Evolutionary conservation across 371 early-diverging fungal genomes (phyloP), one percentile per base, ranked within the genome.

Genomic region (Zychaea mexicana): DNA sequence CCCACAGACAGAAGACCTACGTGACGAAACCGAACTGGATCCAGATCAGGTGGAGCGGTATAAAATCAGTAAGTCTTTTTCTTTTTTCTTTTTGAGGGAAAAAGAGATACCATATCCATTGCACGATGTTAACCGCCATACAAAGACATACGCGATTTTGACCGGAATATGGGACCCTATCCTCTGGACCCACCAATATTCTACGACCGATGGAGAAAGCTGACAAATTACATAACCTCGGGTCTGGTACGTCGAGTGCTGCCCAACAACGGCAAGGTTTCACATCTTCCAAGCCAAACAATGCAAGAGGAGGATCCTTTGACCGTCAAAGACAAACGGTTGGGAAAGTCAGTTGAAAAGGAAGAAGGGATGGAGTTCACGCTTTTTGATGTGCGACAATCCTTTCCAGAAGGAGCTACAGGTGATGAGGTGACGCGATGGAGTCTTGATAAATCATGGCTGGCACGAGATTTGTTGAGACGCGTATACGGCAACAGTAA

Each of bases 371-470:
- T 77, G 67, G 75, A 77, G 21, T 93, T 94, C 59, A 84, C 90
- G 2, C 69, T 72, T 12, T 85, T 95, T 69, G 90, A 96, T 68
- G 70, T 96, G 45, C 85, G 90, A 36, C 82, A 84, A 24, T 96
- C 97, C 8, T 96, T 93, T 66, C 92, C 94, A 0, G 54, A 69
- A 10, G 88, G 89, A 8, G 91, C 95, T 2, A 72, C 88, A 0
- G 91, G 92, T 0, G 81, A 82, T 15, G 87, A 90, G 49, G 67
- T 91, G 0, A 94, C 94, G 24, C 83, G 84, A 55, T 95, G 94
- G 84, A 93, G 93, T 71, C 67, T 88, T 21, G 98, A 98, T 82
- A 96, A 97, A 76, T 90, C 91, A 45, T 96, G 92, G 89, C 81
- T 96, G 31, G 79, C 95, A 36, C 59, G 62, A 1, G 66, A 84